Conservation (phyloP, 768 basidiomycete genomes). For the Tubosaeta sp. region DNA sequence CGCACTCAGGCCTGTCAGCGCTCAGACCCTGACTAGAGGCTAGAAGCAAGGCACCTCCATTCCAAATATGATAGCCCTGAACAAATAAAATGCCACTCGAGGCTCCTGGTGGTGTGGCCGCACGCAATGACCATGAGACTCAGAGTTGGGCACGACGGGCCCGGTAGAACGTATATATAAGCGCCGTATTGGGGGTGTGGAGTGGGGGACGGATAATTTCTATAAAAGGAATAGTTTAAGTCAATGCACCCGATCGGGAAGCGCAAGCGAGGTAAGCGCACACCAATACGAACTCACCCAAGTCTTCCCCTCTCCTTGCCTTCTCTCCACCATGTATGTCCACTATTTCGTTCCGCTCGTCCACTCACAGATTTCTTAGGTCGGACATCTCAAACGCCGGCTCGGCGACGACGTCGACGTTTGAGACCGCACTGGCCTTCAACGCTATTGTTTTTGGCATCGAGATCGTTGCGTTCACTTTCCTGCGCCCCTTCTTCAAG, state of each 20-base stretch:
- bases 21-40: neutral
- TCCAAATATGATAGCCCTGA: neutral
- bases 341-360: neutral
- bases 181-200: neutral
- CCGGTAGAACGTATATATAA: neutral
- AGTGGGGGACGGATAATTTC: neutral
- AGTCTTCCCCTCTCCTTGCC: conserved; percentile 13
- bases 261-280: conserved; percentile 1
- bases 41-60: neutral
- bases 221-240: conserved; percentile 7
- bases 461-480: conserved; percentile 74
- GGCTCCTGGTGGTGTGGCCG: neutral
- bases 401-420: conserved; percentile 70
- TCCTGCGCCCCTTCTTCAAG: conserved; percentile 81
- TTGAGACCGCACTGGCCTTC: conserved; percentile 81
- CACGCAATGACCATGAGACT: neutral
- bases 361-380: conserved; percentile 24
- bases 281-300: neutral
- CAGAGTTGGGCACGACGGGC: too few relatives aligned
- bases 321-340: conserved; percentile 21
- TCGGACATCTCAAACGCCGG: conserved; percentile 39
- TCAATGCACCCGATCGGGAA: conserved; percentile 7
- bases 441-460: conserved; percentile 69
- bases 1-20: neutral
- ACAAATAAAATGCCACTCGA: neutral